Percentiles rank a stretch among this genome's conserved stretches.
Evolutionary conservation across 106 monocot species (phyloP).

Genomic region (Dendrobium officinale): DNA sequence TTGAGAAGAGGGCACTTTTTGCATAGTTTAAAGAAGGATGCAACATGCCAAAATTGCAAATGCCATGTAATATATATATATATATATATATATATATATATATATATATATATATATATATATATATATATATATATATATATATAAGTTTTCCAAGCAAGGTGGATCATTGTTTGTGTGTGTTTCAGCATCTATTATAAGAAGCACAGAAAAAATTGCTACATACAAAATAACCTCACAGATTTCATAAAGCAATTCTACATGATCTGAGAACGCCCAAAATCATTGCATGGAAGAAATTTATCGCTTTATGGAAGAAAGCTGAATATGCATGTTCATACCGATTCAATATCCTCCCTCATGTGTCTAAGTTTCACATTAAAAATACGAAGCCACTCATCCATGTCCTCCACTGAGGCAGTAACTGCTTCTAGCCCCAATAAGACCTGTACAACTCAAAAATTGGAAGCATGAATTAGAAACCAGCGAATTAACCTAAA

Average conservation of each 20-base stretch:
- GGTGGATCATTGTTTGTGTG: background rate
- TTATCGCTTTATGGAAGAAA: background rate
- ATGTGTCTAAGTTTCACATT: slow-evolving; percentile 97
- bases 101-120: no score
- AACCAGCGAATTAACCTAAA: background rate
- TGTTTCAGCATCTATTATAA: background rate
- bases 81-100: background rate
- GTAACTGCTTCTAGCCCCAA: slow-evolving; percentile 71
- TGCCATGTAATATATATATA: background rate
- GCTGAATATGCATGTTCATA: slow-evolving; percentile 17
- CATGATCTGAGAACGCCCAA: background rate
- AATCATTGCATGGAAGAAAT: background rate
- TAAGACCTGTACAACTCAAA: slow-evolving; percentile 53
- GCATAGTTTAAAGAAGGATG: background rate
- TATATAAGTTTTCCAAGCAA: background rate
- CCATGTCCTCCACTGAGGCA: slow-evolving; percentile 88
- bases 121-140: no score
- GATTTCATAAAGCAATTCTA: background rate
- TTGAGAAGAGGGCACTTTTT: background rate
- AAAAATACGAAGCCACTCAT: slow-evolving; percentile 96
- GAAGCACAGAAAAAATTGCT: background rate
- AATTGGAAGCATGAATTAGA: background rate
- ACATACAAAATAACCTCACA: background rate
- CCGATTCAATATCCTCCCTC: slow-evolving; percentile 99
- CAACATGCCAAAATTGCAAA: background rate